These are phyloP conservation scores for Colletotrichum karsti DNA, from an alignment of 2,329 filamentous ascomycete genomes.

Conservation along the genomic window DNA sequence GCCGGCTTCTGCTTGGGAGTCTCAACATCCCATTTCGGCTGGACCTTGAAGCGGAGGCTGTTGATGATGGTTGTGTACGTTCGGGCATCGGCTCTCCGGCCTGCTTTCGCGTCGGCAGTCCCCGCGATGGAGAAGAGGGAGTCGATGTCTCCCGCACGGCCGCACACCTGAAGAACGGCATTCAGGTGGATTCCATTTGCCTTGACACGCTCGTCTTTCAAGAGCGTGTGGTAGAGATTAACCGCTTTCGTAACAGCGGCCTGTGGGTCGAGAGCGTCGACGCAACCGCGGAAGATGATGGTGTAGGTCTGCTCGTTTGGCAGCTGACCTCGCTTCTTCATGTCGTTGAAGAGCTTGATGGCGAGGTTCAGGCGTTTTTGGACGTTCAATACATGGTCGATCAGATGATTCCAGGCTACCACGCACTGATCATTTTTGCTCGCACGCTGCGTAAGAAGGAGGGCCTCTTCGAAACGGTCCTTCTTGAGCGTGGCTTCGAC, in stretches of 20 bases:
- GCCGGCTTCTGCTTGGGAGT: constrained; percentile 4
- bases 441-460: constrained; percentile 73
- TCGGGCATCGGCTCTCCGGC: constrained; percentile 68
- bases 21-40: constrained; percentile 36
- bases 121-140: constrained; percentile 79
- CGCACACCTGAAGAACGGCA: constrained; percentile 84
- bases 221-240: constrained; percentile 80
- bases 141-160: constrained; percentile 78
- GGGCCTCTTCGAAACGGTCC: constrained; percentile 71
- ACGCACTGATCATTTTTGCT: constrained; percentile 70
- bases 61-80: constrained; percentile 89
- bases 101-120: constrained; percentile 69
- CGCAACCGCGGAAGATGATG: constrained; percentile 80
- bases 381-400: constrained; percentile 74
- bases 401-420: constrained; percentile 89
- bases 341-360: constrained; percentile 91
- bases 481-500: constrained; percentile 68
- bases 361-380: constrained; percentile 66
- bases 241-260: constrained; percentile 74
- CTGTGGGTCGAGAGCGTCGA: constrained; percentile 64
- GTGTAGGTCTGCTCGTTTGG: constrained; percentile 88
- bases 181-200: constrained; percentile 88
- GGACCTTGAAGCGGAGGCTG: constrained; percentile 66
- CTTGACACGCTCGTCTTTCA: constrained; percentile 64
- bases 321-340: constrained; percentile 90